Base-by-base conservation (phyloP, 768 basidiomycete species). In the Lactarius deliciosus region DNA sequence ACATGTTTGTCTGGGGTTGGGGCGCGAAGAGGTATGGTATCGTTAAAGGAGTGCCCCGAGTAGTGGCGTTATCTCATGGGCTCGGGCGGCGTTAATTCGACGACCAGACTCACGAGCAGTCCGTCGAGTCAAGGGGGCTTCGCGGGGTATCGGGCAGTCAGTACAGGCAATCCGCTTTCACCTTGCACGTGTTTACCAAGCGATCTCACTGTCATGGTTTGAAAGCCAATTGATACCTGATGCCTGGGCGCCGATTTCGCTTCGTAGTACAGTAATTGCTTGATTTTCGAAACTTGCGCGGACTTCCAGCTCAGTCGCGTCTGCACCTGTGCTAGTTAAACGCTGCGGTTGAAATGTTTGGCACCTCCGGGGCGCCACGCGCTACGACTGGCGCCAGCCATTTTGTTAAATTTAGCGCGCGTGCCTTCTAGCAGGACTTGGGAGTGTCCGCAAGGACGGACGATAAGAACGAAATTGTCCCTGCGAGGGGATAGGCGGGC, bases 11-110 rank as follows among this genome's bases (percentile, higher is more conserved):
- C 38, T 45, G 22, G 2, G n/a, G n/a, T 25, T 47, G 34, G 45
- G 30, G 18, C 5, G 7, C 9, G 6, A 32, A 20, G 43, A 41
- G 43, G 36, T 18, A 61, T 57, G 45, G 61, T 50, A 57, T 45
- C 38, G 38, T 28, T 7, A 32, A 40, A 20, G 56, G 10, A 7
- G 22, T 40, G 7, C 25, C 50, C 43, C 50, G 2, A 53, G 40
- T 57, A 57, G 25, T 47, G 41, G 34, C 7, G 20, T 45, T 61
- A 56, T 65, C 64, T 34, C 32, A 25, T 54, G 50, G 22, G n/a
- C 16, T 32, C 22, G 32, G 15, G 30, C 38, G 54, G 25, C 9
- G 25, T 47, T 28, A 16, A n/a, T 56, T 65, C 25, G 47, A 56
- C 34, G 25, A 53, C 5, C 22, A 25, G 25, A 53, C 13, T 15